Evolutionary conservation across 1,284 basidiomycete species (phyloP).

Genomic region (Exobasidium cylindrosporum): DNA sequence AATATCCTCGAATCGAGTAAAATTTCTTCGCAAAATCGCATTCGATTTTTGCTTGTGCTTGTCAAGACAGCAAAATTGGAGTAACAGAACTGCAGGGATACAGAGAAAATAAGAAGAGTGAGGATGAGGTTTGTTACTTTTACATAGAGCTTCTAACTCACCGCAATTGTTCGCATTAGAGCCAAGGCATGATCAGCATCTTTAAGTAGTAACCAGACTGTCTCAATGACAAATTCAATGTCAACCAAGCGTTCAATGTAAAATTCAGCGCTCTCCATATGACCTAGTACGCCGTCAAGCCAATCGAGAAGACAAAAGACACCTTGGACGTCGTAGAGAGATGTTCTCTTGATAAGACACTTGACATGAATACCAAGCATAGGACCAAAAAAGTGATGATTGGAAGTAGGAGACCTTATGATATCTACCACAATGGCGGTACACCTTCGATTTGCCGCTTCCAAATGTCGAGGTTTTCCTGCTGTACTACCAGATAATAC

Average conservation of each 20-base stretch:
- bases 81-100: too few relatives aligned
- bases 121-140: not conserved
- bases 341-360: slow-evolving; percentile 45
- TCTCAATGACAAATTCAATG: slow-evolving; percentile 43
- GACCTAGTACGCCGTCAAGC: slow-evolving; percentile 45
- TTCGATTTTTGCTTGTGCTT: slow-evolving; percentile 30
- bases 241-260: slow-evolving; percentile 36
- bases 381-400: slow-evolving; percentile 38
- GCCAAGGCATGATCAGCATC: slow-evolving; percentile 50
- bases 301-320: slow-evolving; percentile 52
- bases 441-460: slow-evolving; percentile 48
- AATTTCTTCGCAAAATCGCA: slow-evolving; percentile 47
- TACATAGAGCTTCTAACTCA: slow-evolving; percentile 16
- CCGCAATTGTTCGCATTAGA: slow-evolving; percentile 48
- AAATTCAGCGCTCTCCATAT: slow-evolving; percentile 46
- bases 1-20: slow-evolving; percentile 42
- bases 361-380: slow-evolving; percentile 50
- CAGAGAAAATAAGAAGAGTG: not conserved
- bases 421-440: slow-evolving; percentile 51
- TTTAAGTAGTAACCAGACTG: slow-evolving; percentile 42
- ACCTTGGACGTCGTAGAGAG: slow-evolving; percentile 50
- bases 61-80: slow-evolving; percentile 48
- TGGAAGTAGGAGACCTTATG: slow-evolving; percentile 33
- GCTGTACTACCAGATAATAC: slow-evolving; percentile 48
- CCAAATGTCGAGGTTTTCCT: slow-evolving; percentile 50